phyloP scores from a whole-genome alignment of 202 grass and related monocot species.

The Zizania palustris region DNA sequence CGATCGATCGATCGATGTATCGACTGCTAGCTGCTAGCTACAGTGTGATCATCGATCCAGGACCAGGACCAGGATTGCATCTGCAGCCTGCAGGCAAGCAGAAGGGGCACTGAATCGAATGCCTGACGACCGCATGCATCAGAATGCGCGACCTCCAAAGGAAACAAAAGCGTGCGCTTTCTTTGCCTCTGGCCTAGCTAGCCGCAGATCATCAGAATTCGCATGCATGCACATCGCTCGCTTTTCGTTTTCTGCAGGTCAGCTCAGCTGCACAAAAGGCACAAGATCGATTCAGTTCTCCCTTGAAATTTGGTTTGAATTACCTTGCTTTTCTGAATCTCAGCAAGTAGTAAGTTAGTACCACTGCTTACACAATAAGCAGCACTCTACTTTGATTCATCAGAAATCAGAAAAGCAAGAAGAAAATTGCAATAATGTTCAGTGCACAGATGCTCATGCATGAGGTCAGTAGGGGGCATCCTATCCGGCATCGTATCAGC shows the following conservation, averaged over 20 bases:
- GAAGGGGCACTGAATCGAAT: constrained; percentile 55
- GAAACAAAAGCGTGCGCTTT: constrained; percentile 29
- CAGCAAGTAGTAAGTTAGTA: too few species aligned
- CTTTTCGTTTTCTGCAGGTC: neutral
- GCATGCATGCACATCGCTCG: constrained; percentile 7
- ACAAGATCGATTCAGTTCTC: too few species aligned
- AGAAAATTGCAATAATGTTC: too few species aligned
- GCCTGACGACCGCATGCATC: constrained; percentile 27
- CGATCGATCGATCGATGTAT: too few species aligned
- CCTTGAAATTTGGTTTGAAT: too few species aligned
- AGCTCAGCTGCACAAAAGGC: too few species aligned
- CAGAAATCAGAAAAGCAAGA: too few species aligned
- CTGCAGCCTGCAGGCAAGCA: constrained; percentile 38
- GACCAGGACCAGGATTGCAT: constrained; percentile 1
- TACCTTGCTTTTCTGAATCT: too few species aligned
- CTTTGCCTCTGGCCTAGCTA: constrained; percentile 14
- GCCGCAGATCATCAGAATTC: neutral
- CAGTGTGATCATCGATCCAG: neutral
- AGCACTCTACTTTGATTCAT: too few species aligned
- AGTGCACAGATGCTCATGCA: neutral
- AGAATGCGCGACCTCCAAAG: constrained; percentile 30
- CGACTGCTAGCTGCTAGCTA: too few species aligned
- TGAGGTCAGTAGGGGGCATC: constrained; percentile 24
- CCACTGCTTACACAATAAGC: too few species aligned
- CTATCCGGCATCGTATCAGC: too few species aligned